phyloP scores from a whole-genome alignment of 2,329 filamentous ascomycete genomes.

The Polytolypa hystricis region DNA sequence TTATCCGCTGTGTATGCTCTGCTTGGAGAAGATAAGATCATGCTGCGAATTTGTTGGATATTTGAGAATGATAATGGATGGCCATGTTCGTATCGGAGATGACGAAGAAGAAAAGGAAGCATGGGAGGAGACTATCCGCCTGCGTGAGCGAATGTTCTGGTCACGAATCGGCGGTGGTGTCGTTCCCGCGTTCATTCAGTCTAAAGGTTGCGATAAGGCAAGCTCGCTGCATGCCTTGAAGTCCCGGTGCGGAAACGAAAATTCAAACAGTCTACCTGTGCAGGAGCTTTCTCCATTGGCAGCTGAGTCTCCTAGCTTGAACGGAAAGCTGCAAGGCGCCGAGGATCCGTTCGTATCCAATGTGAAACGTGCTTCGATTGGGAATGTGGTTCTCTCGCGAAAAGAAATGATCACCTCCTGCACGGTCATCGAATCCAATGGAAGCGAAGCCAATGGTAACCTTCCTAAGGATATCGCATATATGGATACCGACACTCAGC shows the following conservation, averaged over 20 bases:
- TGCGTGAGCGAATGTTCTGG: constrained; percentile 97
- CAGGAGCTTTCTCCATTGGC: not conserved
- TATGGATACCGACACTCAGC: no score
- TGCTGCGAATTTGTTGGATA: constrained; percentile 92
- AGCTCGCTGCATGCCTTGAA: constrained; percentile 1
- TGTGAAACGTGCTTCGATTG: constrained; percentile 12
- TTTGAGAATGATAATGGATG: constrained; percentile 80
- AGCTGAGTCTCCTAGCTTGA: not conserved
- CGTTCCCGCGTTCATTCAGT: constrained; percentile 48
- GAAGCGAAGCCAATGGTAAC: not conserved
- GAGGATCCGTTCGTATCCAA: constrained; percentile 14
- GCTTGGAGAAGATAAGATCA: constrained; percentile 68
- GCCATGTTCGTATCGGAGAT: constrained; percentile 76
- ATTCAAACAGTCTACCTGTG: not conserved
- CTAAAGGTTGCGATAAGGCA: constrained; percentile 14
- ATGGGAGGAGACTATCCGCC: constrained; percentile 86
- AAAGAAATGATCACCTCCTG: no score
- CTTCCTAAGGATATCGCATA: not conserved
- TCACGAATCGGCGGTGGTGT: constrained; percentile 84
- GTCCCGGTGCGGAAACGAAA: not conserved
- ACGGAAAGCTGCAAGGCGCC: constrained; percentile 3
- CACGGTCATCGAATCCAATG: not conserved
- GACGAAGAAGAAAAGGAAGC: constrained; percentile 74
- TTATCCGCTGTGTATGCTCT: constrained; percentile 84
- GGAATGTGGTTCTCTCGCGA: constrained; percentile 9